Evolutionary conservation across 78 protist genomes (phyloP), one percentile per base, ranked within the genome.

Genomic region (Cyanophora paradoxa): DNA sequence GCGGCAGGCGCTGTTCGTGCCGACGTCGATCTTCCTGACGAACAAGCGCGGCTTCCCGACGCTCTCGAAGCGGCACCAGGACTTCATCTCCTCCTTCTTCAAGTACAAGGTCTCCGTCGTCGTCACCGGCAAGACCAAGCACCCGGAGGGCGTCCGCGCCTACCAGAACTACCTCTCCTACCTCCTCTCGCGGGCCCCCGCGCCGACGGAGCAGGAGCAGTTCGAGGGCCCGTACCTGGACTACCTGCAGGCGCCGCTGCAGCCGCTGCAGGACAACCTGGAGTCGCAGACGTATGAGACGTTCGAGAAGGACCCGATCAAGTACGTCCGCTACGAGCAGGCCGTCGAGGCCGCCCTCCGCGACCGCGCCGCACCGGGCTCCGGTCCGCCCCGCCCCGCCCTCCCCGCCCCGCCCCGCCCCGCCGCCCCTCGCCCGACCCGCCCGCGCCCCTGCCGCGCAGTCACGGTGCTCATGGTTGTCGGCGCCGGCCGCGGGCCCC

Each of bases 401-500:
- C 52, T 63, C 20, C 0, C 1, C 52, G 39, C 22, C 20, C 42
- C 3, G 20, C 69, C 20, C 33, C 22, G 40, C 10, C n/a, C 63
- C 39, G 3, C 19, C 39, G 34, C 39, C n/a, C 39, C 63, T 19
- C 14, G 2, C 30, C 46, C 67, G 20, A 41, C 46, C 4, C 46
- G 46, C 46, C 46, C 20, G 20, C 20, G 4, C 46, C 20, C 20
- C 4, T 41, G 46, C 20, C 46, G 8, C 46, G 20, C 4, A n/a
- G n/a, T n/a, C n/a, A n/a, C 20, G 19, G 75, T 85, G 5, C 78
- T 91, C 31, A 86, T 92, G 96, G 97, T 97, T 16, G 90, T 97
- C 20, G 99, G 99, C 24, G 97, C 99, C 2, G 99, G 99, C 19
- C 77, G 99, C 3, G 99, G 99, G 42, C 98, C 98, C 4, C 84